Evolutionary conservation across 805 yeast genomes (phyloP).

Genomic region (Kregervanrija fluxuum): DNA sequence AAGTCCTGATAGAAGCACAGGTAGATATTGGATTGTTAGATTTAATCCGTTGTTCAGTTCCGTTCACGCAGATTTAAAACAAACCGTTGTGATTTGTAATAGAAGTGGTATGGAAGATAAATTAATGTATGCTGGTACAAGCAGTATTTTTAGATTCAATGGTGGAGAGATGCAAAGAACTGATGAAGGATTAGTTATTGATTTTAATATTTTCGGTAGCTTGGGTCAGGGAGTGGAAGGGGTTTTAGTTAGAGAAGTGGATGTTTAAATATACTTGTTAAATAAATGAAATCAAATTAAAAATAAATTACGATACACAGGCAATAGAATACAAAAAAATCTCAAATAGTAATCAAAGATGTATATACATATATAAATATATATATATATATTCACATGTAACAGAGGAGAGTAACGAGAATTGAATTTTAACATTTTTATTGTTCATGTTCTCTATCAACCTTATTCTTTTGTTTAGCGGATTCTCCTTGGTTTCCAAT

Average conservation of each 20-base stretch:
- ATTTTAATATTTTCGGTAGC: conserved; percentile 47
- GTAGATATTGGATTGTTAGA: conserved; percentile 63
- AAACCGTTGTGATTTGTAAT: conserved; percentile 51
- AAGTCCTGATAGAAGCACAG: conserved; percentile 21
- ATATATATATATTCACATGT: not conserved
- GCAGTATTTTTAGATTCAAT: conserved; percentile 49
- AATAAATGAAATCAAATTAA: not conserved
- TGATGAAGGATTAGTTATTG: conserved; percentile 23
- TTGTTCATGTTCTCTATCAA: too few relatives aligned
- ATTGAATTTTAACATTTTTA: too few relatives aligned
- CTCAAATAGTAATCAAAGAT: not conserved
- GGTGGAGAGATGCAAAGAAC: conserved; percentile 25
- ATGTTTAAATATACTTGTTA: conserved; percentile 19
- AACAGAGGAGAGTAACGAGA: too few relatives aligned
- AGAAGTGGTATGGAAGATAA: conserved; percentile 73
- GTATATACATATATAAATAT: not conserved
- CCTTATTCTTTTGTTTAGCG: too few relatives aligned
- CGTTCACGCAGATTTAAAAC: conserved; percentile 10
- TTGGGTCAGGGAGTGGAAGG: conserved; percentile 65
- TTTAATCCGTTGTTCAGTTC: conserved; percentile 29
- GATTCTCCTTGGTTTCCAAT: too few relatives aligned
- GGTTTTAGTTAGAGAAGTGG: conserved; percentile 51
- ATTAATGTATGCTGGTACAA: conserved; percentile 61
- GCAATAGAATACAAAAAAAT: conserved; percentile 3
- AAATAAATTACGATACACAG: conserved; percentile 2